Base-by-base conservation (phyloP, 2,329 filamentous ascomycete species). In the Hyphodiscus sp. region DNA sequence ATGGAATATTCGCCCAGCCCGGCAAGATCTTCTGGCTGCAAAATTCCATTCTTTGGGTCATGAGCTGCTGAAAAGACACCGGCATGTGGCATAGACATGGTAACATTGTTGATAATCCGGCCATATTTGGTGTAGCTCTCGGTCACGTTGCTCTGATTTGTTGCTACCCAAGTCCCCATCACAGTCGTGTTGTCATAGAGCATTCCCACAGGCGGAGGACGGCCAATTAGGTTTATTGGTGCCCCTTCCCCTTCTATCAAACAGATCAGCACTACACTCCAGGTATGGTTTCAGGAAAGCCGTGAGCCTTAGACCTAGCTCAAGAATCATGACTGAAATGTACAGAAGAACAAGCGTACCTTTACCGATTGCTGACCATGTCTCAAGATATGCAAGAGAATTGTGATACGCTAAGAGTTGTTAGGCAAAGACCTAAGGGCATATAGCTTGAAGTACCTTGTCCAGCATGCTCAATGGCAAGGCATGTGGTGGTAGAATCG, bases 131-230 rank as follows among this genome's bases (percentile, higher is more conserved):
- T 65, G 3, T 76, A 85, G 0, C 74, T 70, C 2, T 71, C 67
- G 0, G 74, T 74, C 18, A 83, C 76, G 52, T 88, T 74, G 33
- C 75, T 70, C 9, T 75, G 70, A 1, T 76, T 62, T 0, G 69
- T 73, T 53, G 86, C 76, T 41, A 91, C 81, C 88, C 88, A 94
- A 1, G 80, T 75, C 0, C 82, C 84, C 1, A 71, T 76, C 51
- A 91, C 74, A 0, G 86, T 90, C 0, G 85, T 89, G 59, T 91
- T 90, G 54, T 90, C 86, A 56, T 81, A 80, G 1, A 91, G 68
- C 10, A 85, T 76, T 1, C 80, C 83, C 46, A 77, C 82, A 0
- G 83, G 84, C 0, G 68, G 69, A 0, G 85, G 86, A 4, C 89
- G 74, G 0, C 71, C 48, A 0, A 57, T 61, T 5, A 83, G 65